These are phyloP conservation scores for Aquanectria penicillioides DNA, from an alignment of 2,329 filamentous ascomycete species.

Conservation along the genomic window DNA sequence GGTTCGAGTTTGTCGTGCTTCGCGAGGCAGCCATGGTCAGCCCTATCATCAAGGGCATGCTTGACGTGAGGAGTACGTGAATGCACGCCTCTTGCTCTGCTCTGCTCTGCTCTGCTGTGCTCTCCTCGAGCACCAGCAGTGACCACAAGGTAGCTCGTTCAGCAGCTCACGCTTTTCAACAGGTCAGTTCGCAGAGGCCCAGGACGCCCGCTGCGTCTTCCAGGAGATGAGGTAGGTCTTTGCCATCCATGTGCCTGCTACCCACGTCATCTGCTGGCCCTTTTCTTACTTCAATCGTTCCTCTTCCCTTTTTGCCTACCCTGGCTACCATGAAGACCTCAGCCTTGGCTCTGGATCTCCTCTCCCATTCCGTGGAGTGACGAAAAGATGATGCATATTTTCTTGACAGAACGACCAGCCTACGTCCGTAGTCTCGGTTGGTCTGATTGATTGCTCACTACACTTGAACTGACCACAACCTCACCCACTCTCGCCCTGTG, in stretches of 20 bases:
- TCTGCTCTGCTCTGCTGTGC: too few species aligned
- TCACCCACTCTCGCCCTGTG: constrained; percentile 25
- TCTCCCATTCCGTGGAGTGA: constrained; percentile 45
- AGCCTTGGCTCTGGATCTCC: constrained; percentile 5
- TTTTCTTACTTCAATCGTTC: too few species aligned
- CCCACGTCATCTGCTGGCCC: not conserved
- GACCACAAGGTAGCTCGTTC: not conserved
- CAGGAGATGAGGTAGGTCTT: constrained; percentile 74
- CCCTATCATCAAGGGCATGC: constrained; percentile 78
- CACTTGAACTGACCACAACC: constrained; percentile 70
- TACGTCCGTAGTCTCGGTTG: constrained; percentile 45
- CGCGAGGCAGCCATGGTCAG: constrained; percentile 77
- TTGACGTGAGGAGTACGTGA: constrained; percentile 72
- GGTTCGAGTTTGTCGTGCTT: constrained; percentile 79
- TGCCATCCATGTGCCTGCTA: constrained; percentile 19
- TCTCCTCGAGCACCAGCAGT: too few species aligned
- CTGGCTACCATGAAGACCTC: constrained; percentile 4
- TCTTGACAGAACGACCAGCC: constrained; percentile 56
- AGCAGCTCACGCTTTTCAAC: constrained; percentile 33
- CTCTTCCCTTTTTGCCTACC: constrained; percentile 10
- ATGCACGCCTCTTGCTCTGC: not conserved
- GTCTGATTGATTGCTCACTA: constrained; percentile 64
- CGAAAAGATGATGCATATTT: constrained; percentile 53
- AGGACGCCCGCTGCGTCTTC: constrained; percentile 72
- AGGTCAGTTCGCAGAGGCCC: constrained; percentile 74